These are phyloP conservation scores for Fusarium albosuccineum DNA, from an alignment of 2,329 filamentous ascomycete genomes.

Conservation along the genomic window DNA sequence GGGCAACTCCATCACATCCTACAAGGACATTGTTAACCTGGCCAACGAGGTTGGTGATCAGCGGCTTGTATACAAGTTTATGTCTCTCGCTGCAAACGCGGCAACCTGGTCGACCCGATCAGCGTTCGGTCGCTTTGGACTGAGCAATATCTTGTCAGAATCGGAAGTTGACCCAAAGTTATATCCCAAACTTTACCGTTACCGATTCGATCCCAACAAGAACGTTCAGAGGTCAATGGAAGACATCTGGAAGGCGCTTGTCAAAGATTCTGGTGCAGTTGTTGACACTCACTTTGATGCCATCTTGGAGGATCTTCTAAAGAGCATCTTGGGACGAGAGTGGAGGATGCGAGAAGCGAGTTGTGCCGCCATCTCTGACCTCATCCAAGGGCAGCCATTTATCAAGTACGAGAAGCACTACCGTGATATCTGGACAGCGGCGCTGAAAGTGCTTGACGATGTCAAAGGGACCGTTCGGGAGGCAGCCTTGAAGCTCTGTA, in stretches of 20 bases:
- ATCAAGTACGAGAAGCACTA: constrained; percentile 87
- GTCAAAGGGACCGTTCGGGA: constrained; percentile 91
- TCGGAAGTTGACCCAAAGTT: constrained; percentile 91
- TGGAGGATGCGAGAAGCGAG: constrained; percentile 95
- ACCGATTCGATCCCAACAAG: constrained; percentile 93
- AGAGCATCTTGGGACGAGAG: constrained; percentile 88
- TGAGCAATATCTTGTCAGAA: constrained; percentile 92
- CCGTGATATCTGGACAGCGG: constrained; percentile 84
- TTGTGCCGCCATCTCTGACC: constrained; percentile 88
- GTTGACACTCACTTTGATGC: constrained; percentile 87
- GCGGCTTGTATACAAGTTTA: constrained; percentile 97
- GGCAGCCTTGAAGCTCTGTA: constrained; percentile 85
- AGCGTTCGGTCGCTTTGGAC: constrained; percentile 92
- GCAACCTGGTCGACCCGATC: constrained; percentile 98
- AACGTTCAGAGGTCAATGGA: constrained; percentile 97
- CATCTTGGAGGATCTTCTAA: constrained; percentile 89
- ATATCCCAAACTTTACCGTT: constrained; percentile 94
- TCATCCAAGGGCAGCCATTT: constrained; percentile 84
- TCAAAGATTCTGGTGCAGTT: constrained; percentile 84
- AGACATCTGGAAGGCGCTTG: constrained; percentile 96
- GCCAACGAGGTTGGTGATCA: constrained; percentile 98
- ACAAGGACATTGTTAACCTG: constrained; percentile 95
- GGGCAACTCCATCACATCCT: constrained; percentile 90
- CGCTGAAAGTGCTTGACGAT: constrained; percentile 94
- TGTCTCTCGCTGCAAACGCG: constrained; percentile 96